Conservation (phyloP, 352 stramenopile genomes). For the Phytophthora macrochlamydospora region DNA sequence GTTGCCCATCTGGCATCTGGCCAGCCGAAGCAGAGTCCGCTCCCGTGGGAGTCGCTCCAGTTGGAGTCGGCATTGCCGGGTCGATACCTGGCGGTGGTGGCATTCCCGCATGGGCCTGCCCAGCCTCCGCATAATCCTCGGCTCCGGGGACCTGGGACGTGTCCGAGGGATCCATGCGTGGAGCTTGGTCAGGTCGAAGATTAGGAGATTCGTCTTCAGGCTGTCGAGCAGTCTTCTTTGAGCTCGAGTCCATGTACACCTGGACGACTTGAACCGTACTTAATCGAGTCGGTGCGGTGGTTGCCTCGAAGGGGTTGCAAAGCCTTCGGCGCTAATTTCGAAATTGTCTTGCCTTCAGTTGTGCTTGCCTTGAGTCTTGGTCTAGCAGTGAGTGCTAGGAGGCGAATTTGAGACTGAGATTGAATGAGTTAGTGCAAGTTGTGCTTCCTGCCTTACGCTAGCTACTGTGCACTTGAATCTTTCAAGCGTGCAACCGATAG, state of each 20-base stretch:
- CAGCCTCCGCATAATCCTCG: too few species aligned
- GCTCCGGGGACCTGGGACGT: background rate
- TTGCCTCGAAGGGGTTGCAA: slow-evolving; percentile 11
- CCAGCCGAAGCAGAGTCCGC: background rate
- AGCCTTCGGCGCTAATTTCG: slow-evolving; percentile 9
- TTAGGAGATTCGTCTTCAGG: slow-evolving; percentile 10
- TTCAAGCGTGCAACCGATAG: too few species aligned
- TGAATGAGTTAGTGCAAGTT: slow-evolving; percentile 1
- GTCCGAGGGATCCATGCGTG: background rate
- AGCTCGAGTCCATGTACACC: background rate
- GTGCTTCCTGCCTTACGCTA: background rate
- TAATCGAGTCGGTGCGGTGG: slow-evolving; percentile 1
- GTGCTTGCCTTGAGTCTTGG: background rate
- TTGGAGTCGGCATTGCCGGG: too few species aligned
- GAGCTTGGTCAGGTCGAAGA: slow-evolving; percentile 4
- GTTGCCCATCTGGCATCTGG: background rate
- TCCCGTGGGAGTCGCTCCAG: background rate
- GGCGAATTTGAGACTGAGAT: background rate
- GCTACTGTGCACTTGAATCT: too few species aligned
- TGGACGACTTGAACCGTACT: slow-evolving; percentile 9
- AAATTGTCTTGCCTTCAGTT: slow-evolving; percentile 11
- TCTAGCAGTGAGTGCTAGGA: background rate
- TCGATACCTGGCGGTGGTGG: too few species aligned
- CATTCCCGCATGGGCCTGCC: too few species aligned
- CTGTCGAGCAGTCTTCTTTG: slow-evolving; percentile 9